Evolutionary conservation across 768 basidiomycete species (phyloP).

Genomic region (Hydnomerulius pinastri): DNA sequence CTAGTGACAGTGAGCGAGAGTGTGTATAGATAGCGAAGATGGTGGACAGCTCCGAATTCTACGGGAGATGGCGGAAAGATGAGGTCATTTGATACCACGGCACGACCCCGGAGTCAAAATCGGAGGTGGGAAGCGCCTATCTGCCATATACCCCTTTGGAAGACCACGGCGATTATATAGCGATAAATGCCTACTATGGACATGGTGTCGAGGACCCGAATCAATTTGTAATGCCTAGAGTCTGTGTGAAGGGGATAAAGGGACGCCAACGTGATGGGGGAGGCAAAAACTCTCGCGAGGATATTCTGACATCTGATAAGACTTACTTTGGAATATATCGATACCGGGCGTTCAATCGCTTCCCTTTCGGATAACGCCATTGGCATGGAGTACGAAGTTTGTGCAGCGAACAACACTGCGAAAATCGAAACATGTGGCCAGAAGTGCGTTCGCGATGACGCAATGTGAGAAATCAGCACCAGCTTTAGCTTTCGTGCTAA

Average conservation of each 20-base stretch:
- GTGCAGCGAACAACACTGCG: background rate
- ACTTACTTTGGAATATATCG: background rate
- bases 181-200: background rate
- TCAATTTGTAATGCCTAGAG: slow-evolving; percentile 13
- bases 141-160: background rate
- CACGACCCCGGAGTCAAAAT: background rate
- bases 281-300: background rate
- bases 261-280: background rate
- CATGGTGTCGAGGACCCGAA: background rate
- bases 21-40: background rate
- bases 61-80: background rate
- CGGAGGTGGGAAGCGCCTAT: background rate
- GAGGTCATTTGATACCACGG: background rate
- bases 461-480: background rate
- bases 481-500: background rate
- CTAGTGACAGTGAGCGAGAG: background rate
- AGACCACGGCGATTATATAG: background rate
- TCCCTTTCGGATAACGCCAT: slow-evolving; percentile 1
- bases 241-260: slow-evolving; percentile 1
- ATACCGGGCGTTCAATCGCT: background rate
- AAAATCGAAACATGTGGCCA: slow-evolving; percentile 19
- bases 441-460: background rate
- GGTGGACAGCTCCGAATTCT: background rate
- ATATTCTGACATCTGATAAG: background rate
- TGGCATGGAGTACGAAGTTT: background rate